Evolutionary conservation across 2,329 filamentous ascomycete species (phyloP).

Genomic region (Nannizziopsis arthrosporioides): DNA sequence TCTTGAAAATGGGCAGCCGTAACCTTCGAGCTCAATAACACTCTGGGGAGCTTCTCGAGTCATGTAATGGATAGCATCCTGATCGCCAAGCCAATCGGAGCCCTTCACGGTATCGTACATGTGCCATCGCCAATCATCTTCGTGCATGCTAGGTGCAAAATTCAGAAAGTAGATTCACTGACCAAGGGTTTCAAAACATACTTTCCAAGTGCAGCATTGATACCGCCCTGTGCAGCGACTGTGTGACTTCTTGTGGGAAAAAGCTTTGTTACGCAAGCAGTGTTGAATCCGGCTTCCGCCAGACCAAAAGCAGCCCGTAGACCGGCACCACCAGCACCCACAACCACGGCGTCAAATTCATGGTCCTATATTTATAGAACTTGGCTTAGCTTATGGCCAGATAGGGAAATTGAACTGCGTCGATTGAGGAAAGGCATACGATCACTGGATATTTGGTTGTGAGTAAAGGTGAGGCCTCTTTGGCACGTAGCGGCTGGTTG

Average conservation of each 20-base stretch:
- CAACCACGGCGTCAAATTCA: conserved; percentile 95
- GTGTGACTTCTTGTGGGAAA: conserved; percentile 55
- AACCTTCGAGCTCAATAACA: conserved; percentile 46
- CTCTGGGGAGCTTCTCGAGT: conserved; percentile 44
- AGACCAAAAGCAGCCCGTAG: conserved; percentile 53
- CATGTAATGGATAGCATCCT: conserved; percentile 51
- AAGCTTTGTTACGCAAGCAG: conserved; percentile 53
- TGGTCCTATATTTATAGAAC: conserved; percentile 55
- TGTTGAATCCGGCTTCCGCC: conserved; percentile 53
- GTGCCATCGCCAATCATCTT: conserved; percentile 49
- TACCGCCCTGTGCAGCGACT: conserved; percentile 56
- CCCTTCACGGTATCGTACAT: conserved; percentile 51
- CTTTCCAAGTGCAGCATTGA: conserved; percentile 49
- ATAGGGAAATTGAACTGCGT: neutral
- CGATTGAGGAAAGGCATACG: conserved; percentile 42
- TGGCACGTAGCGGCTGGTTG: conserved; percentile 75
- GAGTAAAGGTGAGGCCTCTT: conserved; percentile 80
- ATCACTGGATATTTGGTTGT: conserved; percentile 90
- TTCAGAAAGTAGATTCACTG: neutral
- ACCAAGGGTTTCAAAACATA: conserved; percentile 14
- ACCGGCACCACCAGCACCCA: conserved; percentile 51
- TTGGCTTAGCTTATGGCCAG: neutral
- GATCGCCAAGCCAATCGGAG: conserved; percentile 48
- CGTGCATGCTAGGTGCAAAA: conserved; percentile 33
- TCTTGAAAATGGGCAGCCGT: conserved; percentile 43